Conservation (phyloP, 1,139 yeast species). For the Yamadazyma buinensis region DNA sequence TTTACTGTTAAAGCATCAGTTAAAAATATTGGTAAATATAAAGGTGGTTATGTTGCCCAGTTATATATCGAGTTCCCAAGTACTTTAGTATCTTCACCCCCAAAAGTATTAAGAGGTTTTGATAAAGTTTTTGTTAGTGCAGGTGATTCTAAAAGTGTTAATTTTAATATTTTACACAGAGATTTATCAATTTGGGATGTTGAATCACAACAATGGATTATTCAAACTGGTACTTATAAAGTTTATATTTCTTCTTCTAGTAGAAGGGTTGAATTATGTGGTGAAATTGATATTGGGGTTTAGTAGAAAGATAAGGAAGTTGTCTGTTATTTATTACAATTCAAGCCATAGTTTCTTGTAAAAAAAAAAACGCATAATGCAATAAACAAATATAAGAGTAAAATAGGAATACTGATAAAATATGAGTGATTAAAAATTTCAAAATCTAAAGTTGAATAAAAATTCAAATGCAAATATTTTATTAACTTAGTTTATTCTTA, state of each 20-base stretch:
- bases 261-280: conserved; percentile 46
- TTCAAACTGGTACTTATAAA: conserved; percentile 55
- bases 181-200: conserved; percentile 63
- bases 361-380: too few species aligned
- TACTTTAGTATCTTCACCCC: conserved; percentile 41
- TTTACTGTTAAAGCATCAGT: conserved; percentile 48
- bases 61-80: conserved; percentile 55
- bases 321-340: too few species aligned
- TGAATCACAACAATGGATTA: conserved; percentile 55
- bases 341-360: too few species aligned
- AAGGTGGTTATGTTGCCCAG: conserved; percentile 55
- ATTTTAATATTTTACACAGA: conserved; percentile 48
- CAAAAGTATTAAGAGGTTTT: conserved; percentile 54
- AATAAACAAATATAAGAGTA: too few species aligned
- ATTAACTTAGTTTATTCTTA: too few species aligned
- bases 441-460: too few species aligned
- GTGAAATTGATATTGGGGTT: conserved; percentile 42
- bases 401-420: too few species aligned
- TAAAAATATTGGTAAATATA: conserved; percentile 46
- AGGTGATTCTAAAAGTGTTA: conserved; percentile 34
- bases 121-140: conserved; percentile 52
- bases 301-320: too few species aligned
- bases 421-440: too few species aligned
- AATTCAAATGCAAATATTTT: too few species aligned
- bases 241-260: conserved; percentile 53